Percentiles rank a stretch among this genome's conserved stretches.
phyloP scores from a whole-genome alignment of 345 rosid genomes.

The Acer negundo region DNA sequence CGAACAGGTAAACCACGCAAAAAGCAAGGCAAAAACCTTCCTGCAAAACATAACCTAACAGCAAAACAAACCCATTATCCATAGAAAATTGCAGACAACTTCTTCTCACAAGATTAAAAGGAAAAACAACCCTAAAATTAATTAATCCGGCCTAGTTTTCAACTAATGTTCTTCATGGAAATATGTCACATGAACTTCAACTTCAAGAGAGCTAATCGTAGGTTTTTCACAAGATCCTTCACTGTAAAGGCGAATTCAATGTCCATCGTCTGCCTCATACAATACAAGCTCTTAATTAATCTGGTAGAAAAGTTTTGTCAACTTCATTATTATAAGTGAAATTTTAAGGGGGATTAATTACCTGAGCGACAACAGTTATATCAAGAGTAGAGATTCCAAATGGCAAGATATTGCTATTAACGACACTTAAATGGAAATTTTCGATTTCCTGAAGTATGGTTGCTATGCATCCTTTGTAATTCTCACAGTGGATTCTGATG shows the following conservation, averaged over 20 bases:
- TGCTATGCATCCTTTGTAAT: conserved; percentile 36
- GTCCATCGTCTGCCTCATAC: conserved; percentile 58
- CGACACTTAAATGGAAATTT: conserved; percentile 43
- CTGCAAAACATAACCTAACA: conserved; percentile 10
- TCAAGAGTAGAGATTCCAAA: conserved; percentile 62
- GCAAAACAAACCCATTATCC: conserved; percentile 4
- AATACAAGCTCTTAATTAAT: background rate
- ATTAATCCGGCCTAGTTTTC: background rate
- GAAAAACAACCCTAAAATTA: background rate
- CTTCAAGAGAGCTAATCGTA: conserved; percentile 43
- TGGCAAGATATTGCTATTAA: conserved; percentile 43
- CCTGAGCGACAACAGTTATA: conserved; percentile 72
- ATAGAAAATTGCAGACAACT: background rate
- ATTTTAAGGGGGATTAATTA: conserved; percentile 17
- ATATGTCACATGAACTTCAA: conserved; percentile 20
- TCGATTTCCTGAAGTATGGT: conserved; percentile 47
- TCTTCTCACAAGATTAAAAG: background rate
- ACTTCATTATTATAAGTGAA: background rate
- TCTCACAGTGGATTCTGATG: conserved; percentile 62
- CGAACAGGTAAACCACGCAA: conserved; percentile 22
- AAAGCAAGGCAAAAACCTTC: conserved; percentile 20
- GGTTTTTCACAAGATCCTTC: conserved; percentile 52
- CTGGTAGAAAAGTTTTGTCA: background rate
- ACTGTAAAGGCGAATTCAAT: conserved; percentile 37
- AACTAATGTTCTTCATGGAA: background rate